Conservation (phyloP, 768 basidiomycete species). For the Antrodiella citrinella region DNA sequence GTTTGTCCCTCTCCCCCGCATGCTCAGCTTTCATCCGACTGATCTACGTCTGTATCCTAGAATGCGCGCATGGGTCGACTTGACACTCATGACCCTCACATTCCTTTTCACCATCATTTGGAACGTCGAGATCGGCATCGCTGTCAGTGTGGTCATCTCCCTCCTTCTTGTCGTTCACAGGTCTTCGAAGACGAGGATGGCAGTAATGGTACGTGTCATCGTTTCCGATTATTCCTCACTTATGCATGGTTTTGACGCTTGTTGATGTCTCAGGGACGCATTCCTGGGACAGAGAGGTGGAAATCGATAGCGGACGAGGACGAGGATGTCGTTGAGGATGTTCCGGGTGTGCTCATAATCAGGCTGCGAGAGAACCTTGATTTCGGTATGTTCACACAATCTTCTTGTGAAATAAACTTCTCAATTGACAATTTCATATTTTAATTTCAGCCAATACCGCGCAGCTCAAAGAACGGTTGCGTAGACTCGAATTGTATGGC, state of each 20-base stretch:
- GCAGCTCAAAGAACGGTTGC: constrained; percentile 82
- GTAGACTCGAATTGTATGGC: constrained; percentile 87
- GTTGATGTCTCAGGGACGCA: constrained; percentile 49
- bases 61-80: constrained; percentile 90
- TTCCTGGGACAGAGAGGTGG: constrained; percentile 87
- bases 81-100: constrained; percentile 80
- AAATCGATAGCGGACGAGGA: constrained; percentile 87
- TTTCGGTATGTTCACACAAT: constrained; percentile 56
- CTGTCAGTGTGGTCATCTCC: constrained; percentile 82
- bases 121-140: constrained; percentile 88
- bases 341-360: constrained; percentile 78
- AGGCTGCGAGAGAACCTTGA: constrained; percentile 86
- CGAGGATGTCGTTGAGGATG: constrained; percentile 74
- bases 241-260: background rate
- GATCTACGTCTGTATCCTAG: constrained; percentile 27
- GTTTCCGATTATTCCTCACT: background rate
- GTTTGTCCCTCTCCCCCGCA: constrained; percentile 42
- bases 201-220: constrained; percentile 60
- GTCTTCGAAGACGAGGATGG: constrained; percentile 84
- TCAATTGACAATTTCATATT: background rate
- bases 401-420: background rate
- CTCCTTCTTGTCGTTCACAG: constrained; percentile 84
- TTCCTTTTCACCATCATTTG: constrained; percentile 84
- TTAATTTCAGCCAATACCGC: constrained; percentile 96
- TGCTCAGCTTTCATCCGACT: background rate